Conservation (phyloP, 2,329 filamentous ascomycete species). For the Didymella segeticola region DNA sequence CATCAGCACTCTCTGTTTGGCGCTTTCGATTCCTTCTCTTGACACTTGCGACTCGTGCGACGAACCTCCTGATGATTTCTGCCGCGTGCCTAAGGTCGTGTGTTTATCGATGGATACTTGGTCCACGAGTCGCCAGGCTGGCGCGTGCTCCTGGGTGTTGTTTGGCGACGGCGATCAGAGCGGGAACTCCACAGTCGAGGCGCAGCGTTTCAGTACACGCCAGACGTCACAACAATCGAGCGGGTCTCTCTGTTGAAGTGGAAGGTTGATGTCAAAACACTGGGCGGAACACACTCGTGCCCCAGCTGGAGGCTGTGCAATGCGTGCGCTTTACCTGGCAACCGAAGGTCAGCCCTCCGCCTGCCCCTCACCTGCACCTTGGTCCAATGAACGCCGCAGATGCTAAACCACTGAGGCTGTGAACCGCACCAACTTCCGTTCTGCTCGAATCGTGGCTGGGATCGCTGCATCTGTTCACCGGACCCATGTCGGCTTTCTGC, state of each 20-base stretch:
- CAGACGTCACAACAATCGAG: conserved; percentile 28
- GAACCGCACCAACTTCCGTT: conserved; percentile 21
- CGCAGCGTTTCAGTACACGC: conserved; percentile 28
- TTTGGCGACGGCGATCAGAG: conserved; percentile 19
- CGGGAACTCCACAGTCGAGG: conserved; percentile 30
- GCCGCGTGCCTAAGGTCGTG: neutral
- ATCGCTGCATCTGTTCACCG: neutral
- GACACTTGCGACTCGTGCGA: conserved; percentile 27
- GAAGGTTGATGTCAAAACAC: conserved; percentile 26
- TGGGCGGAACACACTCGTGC: conserved; percentile 4
- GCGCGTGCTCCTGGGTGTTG: conserved; percentile 30
- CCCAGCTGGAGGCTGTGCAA: conserved; percentile 36
- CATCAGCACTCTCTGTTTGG: conserved; percentile 39
- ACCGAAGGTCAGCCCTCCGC: conserved; percentile 24
- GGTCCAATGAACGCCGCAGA: conserved; percentile 19
- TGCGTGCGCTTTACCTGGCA: conserved; percentile 24
- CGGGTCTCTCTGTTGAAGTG: conserved; percentile 25
- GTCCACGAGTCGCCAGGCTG: conserved; percentile 30
- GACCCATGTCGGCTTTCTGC: conserved; percentile 1
- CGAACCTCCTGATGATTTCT: conserved; percentile 17
- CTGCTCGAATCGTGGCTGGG: neutral
- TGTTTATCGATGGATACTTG: neutral
- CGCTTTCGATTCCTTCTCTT: conserved; percentile 23
- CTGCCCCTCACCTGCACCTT: conserved; percentile 27
- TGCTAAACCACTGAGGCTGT: conserved; percentile 29